Percentiles rank a stretch among this genome's conserved stretches.
phyloP scores from a whole-genome alignment of 371 early-diverging fungal genomes.

The Circinella minor region DNA sequence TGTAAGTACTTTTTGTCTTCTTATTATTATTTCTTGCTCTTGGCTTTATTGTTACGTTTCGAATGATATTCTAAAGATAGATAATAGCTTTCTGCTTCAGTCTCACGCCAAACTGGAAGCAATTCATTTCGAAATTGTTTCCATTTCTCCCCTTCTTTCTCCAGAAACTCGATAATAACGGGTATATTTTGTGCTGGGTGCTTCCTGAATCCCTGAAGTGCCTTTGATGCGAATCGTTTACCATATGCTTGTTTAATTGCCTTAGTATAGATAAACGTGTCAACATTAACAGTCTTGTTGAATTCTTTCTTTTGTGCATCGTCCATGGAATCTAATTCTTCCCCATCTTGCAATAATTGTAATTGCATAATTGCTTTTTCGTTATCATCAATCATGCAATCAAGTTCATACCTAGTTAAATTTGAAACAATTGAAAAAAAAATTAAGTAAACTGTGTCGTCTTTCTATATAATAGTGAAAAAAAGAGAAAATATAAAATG shows the following conservation, averaged over 20 bases:
- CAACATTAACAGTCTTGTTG: constrained; percentile 74
- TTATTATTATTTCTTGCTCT: neutral
- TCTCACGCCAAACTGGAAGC: constrained; percentile 96
- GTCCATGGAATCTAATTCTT: constrained; percentile 71
- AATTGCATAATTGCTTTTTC: constrained; percentile 86
- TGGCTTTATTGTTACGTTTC: neutral
- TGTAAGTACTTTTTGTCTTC: neutral
- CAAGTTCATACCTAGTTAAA: constrained; percentile 77
- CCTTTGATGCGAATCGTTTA: constrained; percentile 82
- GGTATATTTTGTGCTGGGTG: constrained; percentile 95
- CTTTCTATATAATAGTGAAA: neutral
- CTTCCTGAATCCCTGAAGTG: constrained; percentile 89
- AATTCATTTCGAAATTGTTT: constrained; percentile 78
- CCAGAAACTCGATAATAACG: constrained; percentile 92
- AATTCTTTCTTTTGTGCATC: constrained; percentile 77
- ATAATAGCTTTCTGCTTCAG: constrained; percentile 92
- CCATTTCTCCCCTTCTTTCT: constrained; percentile 98
- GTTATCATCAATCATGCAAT: constrained; percentile 95
- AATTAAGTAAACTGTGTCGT: neutral
- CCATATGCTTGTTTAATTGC: constrained; percentile 93
- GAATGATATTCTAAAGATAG: constrained; percentile 94
- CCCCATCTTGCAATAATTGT: constrained; percentile 74
- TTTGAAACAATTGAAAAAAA: neutral
- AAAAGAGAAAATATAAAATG: neutral
- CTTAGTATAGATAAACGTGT: constrained; percentile 84